Evolutionary conservation across 805 yeast species (phyloP).

Genomic region (Pachysolen tannophilus): DNA sequence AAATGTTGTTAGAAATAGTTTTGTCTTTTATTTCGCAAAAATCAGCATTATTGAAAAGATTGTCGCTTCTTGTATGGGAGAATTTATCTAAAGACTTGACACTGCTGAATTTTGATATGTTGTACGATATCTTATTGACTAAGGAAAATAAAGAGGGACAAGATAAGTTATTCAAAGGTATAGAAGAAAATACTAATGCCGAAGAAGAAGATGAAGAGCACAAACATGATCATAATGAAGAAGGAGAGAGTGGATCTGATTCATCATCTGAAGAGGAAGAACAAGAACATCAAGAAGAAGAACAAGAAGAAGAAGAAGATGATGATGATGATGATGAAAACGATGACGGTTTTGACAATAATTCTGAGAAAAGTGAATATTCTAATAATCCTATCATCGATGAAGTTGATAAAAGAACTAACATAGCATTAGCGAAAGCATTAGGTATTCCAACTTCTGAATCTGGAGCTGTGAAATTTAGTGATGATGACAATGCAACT

Average conservation of each 20-base stretch:
- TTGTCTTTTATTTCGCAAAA: conserved; percentile 50
- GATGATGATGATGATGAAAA: conserved; percentile 16
- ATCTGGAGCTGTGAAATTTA: conserved; percentile 31
- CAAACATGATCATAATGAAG: conserved; percentile 24
- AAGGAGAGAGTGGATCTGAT: conserved; percentile 26
- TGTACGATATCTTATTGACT: conserved; percentile 50
- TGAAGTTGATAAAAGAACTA: conserved; percentile 37
- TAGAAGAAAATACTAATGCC: conserved; percentile 42
- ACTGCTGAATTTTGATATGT: conserved; percentile 33
- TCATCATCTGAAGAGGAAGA: conserved; percentile 29
- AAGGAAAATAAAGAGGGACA: conserved; percentile 83
- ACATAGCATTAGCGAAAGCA: conserved; percentile 61
- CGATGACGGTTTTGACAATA: conserved; percentile 11
- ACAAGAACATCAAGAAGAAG: conserved; percentile 35
- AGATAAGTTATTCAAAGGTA: conserved; percentile 62
- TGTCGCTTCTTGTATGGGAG: conserved; percentile 41
- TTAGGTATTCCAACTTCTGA: conserved; percentile 52
- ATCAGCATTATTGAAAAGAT: conserved; percentile 47
- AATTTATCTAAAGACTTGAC: conserved; percentile 38
- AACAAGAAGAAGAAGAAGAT: conserved; percentile 29
- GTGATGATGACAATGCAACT: conserved; percentile 29
- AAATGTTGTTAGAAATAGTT: conserved; percentile 37
- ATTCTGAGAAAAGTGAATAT: conserved; percentile 23
- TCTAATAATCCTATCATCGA: conserved; percentile 40
- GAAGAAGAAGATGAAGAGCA: conserved; percentile 23